Percentiles rank a stretch among this genome's conserved stretches.
phyloP scores from a whole-genome alignment of 148 eudicot species.

The Silene conica region DNA sequence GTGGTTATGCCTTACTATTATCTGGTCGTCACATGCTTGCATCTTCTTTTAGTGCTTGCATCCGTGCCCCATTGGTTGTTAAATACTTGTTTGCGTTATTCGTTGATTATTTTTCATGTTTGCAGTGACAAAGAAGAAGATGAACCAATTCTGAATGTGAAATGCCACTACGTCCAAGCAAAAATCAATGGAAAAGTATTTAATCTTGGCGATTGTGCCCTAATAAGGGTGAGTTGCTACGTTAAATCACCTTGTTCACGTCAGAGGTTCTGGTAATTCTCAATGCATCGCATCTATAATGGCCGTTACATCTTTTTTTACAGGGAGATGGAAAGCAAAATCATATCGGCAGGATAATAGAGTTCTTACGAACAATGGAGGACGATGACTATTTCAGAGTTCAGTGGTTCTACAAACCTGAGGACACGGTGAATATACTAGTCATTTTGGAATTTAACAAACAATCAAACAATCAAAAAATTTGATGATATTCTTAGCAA shows the following conservation, averaged over 20 bases:
- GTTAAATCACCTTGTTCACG: not conserved
- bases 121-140: conserved; percentile 77
- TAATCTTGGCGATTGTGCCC: conserved; percentile 75
- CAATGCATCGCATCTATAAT: not conserved
- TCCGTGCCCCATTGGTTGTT: not conserved
- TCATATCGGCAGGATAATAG: conserved; percentile 71
- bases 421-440: conserved; percentile 64
- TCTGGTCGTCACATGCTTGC: conserved; percentile 16
- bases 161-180: conserved; percentile 73
- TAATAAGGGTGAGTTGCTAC: conserved; percentile 53
- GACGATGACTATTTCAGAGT: conserved; percentile 79
- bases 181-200: conserved; percentile 41
- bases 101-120: conserved; percentile 22
- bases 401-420: conserved; percentile 94
- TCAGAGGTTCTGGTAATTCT: not conserved
- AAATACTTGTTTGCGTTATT: conserved; percentile 4
- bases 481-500: conserved; percentile 9
- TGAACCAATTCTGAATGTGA: conserved; percentile 60
- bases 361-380: conserved; percentile 68
- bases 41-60: conserved; percentile 19
- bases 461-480: conserved; percentile 1
- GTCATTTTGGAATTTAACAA: conserved; percentile 3
- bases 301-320: conserved; percentile 5
- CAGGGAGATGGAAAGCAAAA: conserved; percentile 72
- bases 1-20: conserved; percentile 21